Conservation (phyloP, 2,329 filamentous ascomycete species). For the Talaromyces sp. region DNA sequence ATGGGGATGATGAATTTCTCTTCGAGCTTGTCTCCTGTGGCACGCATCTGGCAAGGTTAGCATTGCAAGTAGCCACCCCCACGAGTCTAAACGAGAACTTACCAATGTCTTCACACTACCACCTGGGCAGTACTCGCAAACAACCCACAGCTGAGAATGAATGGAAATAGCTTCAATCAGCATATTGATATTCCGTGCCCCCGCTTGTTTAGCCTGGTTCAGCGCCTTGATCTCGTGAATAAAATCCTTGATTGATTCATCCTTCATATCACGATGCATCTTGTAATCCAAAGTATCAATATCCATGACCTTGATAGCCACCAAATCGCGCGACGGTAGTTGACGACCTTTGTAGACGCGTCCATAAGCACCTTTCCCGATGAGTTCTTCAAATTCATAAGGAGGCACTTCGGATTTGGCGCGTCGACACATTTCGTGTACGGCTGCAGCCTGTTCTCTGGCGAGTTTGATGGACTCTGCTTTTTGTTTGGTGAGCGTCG, state of each 20-base stretch:
- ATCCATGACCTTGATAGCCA: conserved; percentile 53
- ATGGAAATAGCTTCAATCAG: conserved; percentile 62
- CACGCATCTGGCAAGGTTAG: conserved; percentile 40
- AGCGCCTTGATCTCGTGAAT: conserved; percentile 62
- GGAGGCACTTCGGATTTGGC: conserved; percentile 44
- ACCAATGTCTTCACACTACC: conserved; percentile 64
- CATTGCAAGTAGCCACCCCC: neutral
- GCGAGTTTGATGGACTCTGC: conserved; percentile 48
- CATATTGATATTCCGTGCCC: conserved; percentile 61
- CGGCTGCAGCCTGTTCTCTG: conserved; percentile 43
- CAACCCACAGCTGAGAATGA: conserved; percentile 63
- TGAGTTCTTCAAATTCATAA: conserved; percentile 50
- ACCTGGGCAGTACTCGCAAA: conserved; percentile 64
- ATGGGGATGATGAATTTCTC: conserved; percentile 63
- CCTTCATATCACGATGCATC: conserved; percentile 43
- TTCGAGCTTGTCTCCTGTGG: conserved; percentile 49
- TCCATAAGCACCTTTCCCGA: conserved; percentile 51
- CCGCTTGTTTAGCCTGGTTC: conserved; percentile 59
- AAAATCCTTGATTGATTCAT: conserved; percentile 53
- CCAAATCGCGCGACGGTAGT: conserved; percentile 38
- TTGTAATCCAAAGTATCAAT: conserved; percentile 50
- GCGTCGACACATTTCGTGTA: conserved; percentile 46
- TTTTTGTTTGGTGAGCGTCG: conserved; percentile 48
- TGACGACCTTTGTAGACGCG: conserved; percentile 50
- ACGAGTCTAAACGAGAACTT: conserved; percentile 27